phyloP scores from a whole-genome alignment of 2,329 filamentous ascomycete genomes.

The Didymella pinodella region DNA sequence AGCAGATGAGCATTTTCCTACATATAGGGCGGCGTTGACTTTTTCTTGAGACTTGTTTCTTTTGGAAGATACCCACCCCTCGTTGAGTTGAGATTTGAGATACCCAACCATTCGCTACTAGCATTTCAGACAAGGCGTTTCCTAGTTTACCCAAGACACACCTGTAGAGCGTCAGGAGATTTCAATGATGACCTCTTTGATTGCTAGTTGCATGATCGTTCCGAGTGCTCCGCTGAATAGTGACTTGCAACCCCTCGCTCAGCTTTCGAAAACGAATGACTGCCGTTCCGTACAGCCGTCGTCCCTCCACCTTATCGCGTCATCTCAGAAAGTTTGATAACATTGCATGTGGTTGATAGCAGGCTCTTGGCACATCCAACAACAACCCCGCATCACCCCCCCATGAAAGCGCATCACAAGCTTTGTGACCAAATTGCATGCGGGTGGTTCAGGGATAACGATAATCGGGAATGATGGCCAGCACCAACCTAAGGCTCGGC shows the following conservation, averaged over 20 bases:
- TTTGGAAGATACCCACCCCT: constrained; percentile 40
- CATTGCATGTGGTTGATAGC: constrained; percentile 22
- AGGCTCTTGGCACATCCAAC: constrained; percentile 15
- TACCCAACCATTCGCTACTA: constrained; percentile 37
- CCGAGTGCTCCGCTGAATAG: constrained; percentile 5
- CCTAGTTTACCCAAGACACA: constrained; percentile 9
- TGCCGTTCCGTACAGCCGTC: constrained; percentile 16
- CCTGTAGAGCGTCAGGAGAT: constrained; percentile 12
- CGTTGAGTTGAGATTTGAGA: constrained; percentile 37
- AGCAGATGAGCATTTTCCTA: constrained; percentile 36
- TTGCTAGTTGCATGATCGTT: constrained; percentile 14
- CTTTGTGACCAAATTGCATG: constrained; percentile 23
- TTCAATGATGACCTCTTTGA: constrained; percentile 19
- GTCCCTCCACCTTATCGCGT: constrained; percentile 19
- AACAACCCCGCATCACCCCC: constrained; percentile 18
- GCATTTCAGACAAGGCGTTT: constrained; percentile 22
- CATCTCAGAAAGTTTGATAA: constrained; percentile 20
- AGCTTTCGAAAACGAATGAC: constrained; percentile 1
- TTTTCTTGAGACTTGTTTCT: constrained; percentile 22
- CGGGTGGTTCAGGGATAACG: constrained; percentile 13
- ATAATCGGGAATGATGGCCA: constrained; percentile 4
- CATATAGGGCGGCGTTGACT: constrained; percentile 21
- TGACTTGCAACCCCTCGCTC: constrained; percentile 14
- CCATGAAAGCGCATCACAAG: constrained; percentile 13
- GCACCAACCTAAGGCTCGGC: constrained; percentile 18